Evolutionary conservation across 2,329 filamentous ascomycete genomes (phyloP).

Genomic region (Xylariomycetidae sp.): DNA sequence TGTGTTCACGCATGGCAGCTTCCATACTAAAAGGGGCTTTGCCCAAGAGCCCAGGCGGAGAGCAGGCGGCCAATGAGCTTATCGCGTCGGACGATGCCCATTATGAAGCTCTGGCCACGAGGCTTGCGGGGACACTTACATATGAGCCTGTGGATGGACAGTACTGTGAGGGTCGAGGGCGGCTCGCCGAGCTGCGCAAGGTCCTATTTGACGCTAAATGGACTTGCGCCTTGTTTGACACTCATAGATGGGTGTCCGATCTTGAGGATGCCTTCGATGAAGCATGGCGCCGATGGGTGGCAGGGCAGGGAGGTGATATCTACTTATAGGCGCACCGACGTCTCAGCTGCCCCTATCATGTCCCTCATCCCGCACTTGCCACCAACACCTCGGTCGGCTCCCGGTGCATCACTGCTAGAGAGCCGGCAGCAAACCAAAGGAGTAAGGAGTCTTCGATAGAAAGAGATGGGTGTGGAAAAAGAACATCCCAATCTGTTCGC

Average conservation of each 20-base stretch:
- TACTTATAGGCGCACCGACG: too few species aligned
- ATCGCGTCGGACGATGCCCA: conserved; percentile 74
- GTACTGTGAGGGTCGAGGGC: conserved; percentile 56
- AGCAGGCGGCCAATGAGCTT: conserved; percentile 65
- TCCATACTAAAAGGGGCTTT: conserved; percentile 89
- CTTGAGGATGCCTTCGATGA: conserved; percentile 83
- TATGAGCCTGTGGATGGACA: conserved; percentile 46
- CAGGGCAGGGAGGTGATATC: conserved; percentile 85
- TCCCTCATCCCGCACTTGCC: too few species aligned
- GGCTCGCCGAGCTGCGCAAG: conserved; percentile 73
- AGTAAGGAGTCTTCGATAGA: too few species aligned
- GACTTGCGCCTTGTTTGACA: conserved; percentile 87
- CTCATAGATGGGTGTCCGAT: conserved; percentile 83
- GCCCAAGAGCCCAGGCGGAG: conserved; percentile 65
- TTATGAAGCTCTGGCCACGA: conserved; percentile 75
- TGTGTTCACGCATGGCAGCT: conserved; percentile 97
- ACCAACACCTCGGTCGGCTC: too few species aligned
- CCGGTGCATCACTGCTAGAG: too few species aligned
- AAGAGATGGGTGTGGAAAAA: too few species aligned
- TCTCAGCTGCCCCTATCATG: too few species aligned
- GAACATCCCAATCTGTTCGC: too few species aligned
- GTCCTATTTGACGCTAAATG: conserved; percentile 81
- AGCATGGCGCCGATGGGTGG: conserved; percentile 86
- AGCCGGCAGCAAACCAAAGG: too few species aligned
- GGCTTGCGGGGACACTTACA: conserved; percentile 57